phyloP scores from a whole-genome alignment of 2,329 filamentous ascomycete species.

The Fusarium coicis region DNA sequence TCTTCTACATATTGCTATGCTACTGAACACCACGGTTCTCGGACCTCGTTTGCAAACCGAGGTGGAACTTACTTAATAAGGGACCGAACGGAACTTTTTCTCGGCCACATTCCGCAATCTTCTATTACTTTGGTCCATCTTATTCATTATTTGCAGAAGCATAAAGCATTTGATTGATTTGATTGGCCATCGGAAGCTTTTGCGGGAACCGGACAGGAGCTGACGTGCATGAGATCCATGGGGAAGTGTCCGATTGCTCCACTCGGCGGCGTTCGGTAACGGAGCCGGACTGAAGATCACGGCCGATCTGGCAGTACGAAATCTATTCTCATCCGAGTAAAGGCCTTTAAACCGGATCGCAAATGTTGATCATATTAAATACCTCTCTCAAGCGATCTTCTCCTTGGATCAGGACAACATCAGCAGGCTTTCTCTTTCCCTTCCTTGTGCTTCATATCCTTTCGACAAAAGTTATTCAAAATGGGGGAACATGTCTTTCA shows the following conservation, averaged over 20 bases:
- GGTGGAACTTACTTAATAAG: neutral
- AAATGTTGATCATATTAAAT: neutral
- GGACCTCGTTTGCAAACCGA: neutral
- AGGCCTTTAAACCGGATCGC: accelerated
- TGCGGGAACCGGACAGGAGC: neutral
- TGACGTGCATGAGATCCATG: neutral
- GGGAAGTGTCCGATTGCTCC: neutral
- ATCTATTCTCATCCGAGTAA: neutral
- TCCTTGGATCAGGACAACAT: neutral
- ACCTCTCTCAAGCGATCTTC: neutral
- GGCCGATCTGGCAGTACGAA: neutral
- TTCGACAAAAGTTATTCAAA: neutral
- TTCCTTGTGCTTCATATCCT: neutral
- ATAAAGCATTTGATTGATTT: too few relatives aligned
- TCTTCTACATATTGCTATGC: neutral
- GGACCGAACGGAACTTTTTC: neutral
- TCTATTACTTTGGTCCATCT: too few relatives aligned
- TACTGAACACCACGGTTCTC: neutral
- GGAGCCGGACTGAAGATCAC: neutral
- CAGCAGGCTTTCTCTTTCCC: neutral
- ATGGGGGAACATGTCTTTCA: conserved; percentile 29
- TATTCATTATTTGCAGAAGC: too few relatives aligned
- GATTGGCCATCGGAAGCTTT: neutral
- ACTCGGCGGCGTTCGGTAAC: neutral
- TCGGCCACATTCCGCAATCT: neutral